Evolutionary conservation across 1,139 yeast genomes (phyloP).

Genomic region (Yamadazyma siamensis): DNA sequence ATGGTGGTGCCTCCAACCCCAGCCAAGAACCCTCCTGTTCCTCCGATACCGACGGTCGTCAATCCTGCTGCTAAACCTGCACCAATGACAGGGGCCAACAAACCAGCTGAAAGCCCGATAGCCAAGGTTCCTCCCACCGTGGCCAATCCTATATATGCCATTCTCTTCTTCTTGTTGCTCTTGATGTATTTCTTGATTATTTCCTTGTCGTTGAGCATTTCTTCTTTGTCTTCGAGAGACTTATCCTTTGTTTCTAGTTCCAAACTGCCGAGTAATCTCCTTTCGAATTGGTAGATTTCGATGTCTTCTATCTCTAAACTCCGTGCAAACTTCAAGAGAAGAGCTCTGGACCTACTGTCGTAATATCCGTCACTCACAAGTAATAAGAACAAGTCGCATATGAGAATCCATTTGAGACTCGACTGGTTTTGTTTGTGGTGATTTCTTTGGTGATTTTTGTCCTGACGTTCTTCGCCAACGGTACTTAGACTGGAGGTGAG

Average conservation of each 20-base stretch:
- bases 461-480: slow-evolving; percentile 26
- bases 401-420: slow-evolving; percentile 78
- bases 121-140: slow-evolving; percentile 97
- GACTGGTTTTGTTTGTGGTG: too few species aligned
- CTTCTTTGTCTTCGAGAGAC: slow-evolving; percentile 54
- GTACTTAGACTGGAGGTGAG: slow-evolving; percentile 53
- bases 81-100: slow-evolving; percentile 96
- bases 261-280: slow-evolving; percentile 83
- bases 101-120: slow-evolving; percentile 90
- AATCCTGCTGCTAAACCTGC: slow-evolving; percentile 98
- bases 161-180: slow-evolving; percentile 59
- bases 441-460: slow-evolving; percentile 6
- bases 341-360: slow-evolving; percentile 82
- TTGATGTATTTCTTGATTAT: slow-evolving; percentile 69
- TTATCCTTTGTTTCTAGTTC: slow-evolving; percentile 73
- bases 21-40: slow-evolving; percentile 87
- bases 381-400: slow-evolving; percentile 84
- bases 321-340: slow-evolving; percentile 64
- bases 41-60: slow-evolving; percentile 89
- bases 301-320: slow-evolving; percentile 53
- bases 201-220: slow-evolving; percentile 71
- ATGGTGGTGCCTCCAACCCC: slow-evolving; percentile 97
- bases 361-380: slow-evolving; percentile 81
- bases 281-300: slow-evolving; percentile 85
- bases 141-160: slow-evolving; percentile 90